Conservation (phyloP, 257 asterid genomes). For the Echites panduratus region DNA sequence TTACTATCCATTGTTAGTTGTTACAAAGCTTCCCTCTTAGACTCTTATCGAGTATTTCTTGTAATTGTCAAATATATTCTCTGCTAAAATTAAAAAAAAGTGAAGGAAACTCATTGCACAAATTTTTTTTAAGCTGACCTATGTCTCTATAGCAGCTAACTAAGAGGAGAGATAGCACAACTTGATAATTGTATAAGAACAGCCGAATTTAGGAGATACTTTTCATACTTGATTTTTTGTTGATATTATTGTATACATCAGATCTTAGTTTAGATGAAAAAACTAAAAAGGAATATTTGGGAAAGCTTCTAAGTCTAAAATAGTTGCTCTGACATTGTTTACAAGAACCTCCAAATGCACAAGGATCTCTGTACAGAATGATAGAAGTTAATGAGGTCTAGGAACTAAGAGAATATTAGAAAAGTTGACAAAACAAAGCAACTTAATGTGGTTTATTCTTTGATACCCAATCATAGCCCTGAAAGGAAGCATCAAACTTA, state of each 20-base stretch:
- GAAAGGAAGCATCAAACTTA: conserved; percentile 33
- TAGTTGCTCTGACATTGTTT: not conserved
- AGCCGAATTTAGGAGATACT: too few species aligned
- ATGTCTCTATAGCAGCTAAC: not conserved
- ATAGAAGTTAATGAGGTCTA: not conserved
- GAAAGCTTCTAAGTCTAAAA: not conserved
- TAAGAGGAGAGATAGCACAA: not conserved
- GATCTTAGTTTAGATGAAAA: too few species aligned
- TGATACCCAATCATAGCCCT: not conserved
- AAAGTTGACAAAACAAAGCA: not conserved
- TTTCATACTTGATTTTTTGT: too few species aligned
- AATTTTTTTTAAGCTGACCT: not conserved
- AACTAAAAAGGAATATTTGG: not conserved
- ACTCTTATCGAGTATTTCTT: too few species aligned
- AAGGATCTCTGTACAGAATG: not conserved
- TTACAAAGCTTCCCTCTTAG: not conserved
- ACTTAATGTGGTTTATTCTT: too few species aligned
- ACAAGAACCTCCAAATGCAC: not conserved
- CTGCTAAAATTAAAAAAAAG: not conserved
- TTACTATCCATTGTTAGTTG: not conserved
- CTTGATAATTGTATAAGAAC: too few species aligned
- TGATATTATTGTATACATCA: too few species aligned
- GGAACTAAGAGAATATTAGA: not conserved
- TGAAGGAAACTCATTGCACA: not conserved
- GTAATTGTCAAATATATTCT: not conserved